Evolutionary conservation across 2,329 filamentous ascomycete species (phyloP).

Genomic region (Phialophora expanda): DNA sequence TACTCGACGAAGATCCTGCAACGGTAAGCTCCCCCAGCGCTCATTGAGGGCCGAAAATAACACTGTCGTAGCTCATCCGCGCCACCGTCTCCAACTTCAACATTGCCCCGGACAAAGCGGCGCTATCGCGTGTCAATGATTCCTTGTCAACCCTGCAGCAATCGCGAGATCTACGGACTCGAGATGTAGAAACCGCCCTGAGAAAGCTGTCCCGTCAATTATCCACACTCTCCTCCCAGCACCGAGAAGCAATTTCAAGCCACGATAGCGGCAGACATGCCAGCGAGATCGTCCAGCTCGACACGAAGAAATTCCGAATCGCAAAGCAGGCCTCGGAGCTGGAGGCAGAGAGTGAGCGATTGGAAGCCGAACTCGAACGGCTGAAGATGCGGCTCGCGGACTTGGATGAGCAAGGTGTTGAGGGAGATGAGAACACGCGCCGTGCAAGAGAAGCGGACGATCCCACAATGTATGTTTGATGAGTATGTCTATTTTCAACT

Average conservation of each 20-base stretch:
- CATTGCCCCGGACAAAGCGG: conserved; percentile 83
- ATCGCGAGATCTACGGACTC: conserved; percentile 77
- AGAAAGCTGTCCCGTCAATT: conserved; percentile 77
- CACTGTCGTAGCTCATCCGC: conserved; percentile 72
- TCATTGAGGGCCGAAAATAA: conserved; percentile 27
- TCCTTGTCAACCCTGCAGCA: conserved; percentile 82
- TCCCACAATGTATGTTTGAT: conserved; percentile 51
- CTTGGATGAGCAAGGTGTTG: conserved; percentile 83
- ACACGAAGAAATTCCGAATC: conserved; percentile 91
- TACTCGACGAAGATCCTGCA: conserved; percentile 91
- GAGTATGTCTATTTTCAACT: conserved; percentile 15
- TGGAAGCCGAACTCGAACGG: conserved; percentile 77
- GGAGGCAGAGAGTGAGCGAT: conserved; percentile 92
- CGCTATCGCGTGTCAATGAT: conserved; percentile 81
- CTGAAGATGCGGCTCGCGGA: conserved; percentile 77
- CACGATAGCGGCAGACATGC: conserved; percentile 83
- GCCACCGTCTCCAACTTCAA: conserved; percentile 96
- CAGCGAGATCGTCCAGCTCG: conserved; percentile 80
- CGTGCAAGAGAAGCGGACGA: conserved; percentile 59
- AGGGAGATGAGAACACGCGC: conserved; percentile 65
- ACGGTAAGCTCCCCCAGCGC: conserved; percentile 61
- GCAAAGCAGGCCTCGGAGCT: conserved; percentile 90
- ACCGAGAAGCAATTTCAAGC: conserved; percentile 71
- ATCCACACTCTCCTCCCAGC: conserved; percentile 73
- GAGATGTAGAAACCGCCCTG: conserved; percentile 69